These are phyloP conservation scores for Cryptococcus maquisensis DNA, from an alignment of 1,284 basidiomycete species.

Conservation along the genomic window DNA sequence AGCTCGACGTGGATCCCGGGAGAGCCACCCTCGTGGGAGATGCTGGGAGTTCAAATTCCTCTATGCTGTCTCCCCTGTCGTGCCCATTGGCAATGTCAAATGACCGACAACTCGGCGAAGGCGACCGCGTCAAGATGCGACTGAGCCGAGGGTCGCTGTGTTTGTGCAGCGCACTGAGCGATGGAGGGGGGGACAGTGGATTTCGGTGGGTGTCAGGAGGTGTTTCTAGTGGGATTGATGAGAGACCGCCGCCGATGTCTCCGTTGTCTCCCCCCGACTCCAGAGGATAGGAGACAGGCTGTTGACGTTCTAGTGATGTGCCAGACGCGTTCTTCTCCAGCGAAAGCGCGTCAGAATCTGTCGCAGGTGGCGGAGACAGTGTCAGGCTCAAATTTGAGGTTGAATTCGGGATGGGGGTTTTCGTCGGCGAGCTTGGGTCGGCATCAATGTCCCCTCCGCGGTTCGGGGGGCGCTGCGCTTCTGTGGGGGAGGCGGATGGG, in stretches of 20 bases:
- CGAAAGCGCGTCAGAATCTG: too few species aligned
- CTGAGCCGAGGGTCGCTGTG: neutral
- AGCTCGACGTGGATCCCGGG: slow-evolving; percentile 7
- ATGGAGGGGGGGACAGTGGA: neutral
- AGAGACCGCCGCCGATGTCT: neutral
- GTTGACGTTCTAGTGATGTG: too few species aligned
- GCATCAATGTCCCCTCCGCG: too few species aligned
- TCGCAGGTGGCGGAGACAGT: too few species aligned
- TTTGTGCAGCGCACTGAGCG: neutral
- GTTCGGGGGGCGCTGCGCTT: too few species aligned
- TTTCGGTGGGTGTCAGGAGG: neutral
- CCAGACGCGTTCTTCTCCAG: too few species aligned
- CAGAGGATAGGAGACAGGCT: too few species aligned
- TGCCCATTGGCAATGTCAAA: neutral
- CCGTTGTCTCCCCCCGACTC: too few species aligned
- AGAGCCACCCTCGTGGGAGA: slow-evolving; percentile 7
- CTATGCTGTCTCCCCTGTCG: neutral
- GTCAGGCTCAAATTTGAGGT: too few species aligned
- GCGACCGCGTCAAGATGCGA: slow-evolving; percentile 1
- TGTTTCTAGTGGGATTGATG: neutral
- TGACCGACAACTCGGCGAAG: slow-evolving; percentile 1
- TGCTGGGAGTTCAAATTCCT: slow-evolving; percentile 1
- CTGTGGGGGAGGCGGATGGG: too few species aligned
- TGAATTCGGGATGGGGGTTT: too few species aligned
- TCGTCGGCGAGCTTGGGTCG: too few species aligned